These are phyloP conservation scores for Opeltia flavorubescens DNA, from an alignment of 495 filamentous ascomycete species.

Conservation along the genomic window DNA sequence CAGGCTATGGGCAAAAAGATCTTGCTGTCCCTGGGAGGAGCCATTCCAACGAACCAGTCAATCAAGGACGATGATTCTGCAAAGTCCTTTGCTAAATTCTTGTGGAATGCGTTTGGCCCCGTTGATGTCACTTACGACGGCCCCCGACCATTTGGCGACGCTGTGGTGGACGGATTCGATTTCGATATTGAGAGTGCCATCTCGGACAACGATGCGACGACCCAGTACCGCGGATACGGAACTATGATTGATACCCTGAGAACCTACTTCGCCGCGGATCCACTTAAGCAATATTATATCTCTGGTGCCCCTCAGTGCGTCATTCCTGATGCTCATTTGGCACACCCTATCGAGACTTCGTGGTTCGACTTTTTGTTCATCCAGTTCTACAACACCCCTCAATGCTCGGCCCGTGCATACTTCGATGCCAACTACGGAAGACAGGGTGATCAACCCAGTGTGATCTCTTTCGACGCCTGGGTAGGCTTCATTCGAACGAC, in stretches of 20 bases:
- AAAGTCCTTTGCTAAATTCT: constrained; percentile 35
- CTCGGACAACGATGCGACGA: constrained; percentile 34
- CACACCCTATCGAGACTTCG: constrained; percentile 37
- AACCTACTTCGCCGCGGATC: constrained; percentile 34
- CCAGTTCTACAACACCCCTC: constrained; percentile 56
- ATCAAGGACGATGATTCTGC: constrained; percentile 41
- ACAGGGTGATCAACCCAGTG: constrained; percentile 16
- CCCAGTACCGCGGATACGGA: constrained; percentile 9
- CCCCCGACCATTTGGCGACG: constrained; percentile 49
- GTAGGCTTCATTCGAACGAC: constrained; percentile 53
- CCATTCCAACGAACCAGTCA: constrained; percentile 45
- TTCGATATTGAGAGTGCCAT: constrained; percentile 46
- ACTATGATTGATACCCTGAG: constrained; percentile 39
- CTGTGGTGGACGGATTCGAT: constrained; percentile 59
- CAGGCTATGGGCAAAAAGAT: constrained; percentile 52
- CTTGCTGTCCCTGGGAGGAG: constrained; percentile 53
- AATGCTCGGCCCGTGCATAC: constrained; percentile 19
- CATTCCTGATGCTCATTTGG: constrained; percentile 46
- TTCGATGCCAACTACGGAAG: constrained; percentile 12
- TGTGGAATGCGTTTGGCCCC: constrained; percentile 60
- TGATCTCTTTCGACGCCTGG: constrained; percentile 59
- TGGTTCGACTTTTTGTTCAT: constrained; percentile 52
- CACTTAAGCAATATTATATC: constrained; percentile 40
- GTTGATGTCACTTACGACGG: constrained; percentile 19
- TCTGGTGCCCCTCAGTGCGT: constrained; percentile 56